Base-by-base conservation (phyloP, 148 eudicot species). In the Salicornia ramosissima region DNA sequence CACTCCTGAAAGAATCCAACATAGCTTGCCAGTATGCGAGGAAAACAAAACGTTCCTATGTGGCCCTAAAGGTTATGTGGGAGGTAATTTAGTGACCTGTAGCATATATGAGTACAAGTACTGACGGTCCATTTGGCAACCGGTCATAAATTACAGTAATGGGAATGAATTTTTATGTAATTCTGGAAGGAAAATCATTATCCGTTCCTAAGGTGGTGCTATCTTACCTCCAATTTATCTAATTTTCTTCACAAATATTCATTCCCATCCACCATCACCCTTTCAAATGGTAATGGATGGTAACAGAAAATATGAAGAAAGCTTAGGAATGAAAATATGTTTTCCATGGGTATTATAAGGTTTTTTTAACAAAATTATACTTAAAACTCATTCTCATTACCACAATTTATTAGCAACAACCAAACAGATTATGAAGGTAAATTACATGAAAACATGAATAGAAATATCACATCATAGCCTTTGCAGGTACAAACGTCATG, bases 11-110 rank as follows among this genome's bases (percentile, higher is more conserved):
- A 67, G 47, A 36, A 68, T 30, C 47, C 47, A 21, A 52, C 61
- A 24, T 55, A 54, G 39, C 53, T 55, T 69, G 63, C 72, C 49
- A 31, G 72, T 22, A 62, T 54, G 42, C 36, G 54, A 25, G 34
- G 24, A 36, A 68, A 68, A 68, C 61, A 15, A 39, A 39, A 28
- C 8, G 21, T 21, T 68, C 15, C 31, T 2, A 15, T 49, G 60
- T 39, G 29, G 71, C 61, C 34, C 50, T 33, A 14, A 54, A 68
- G 33, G 40, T 36, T 60, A 53, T 54, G 5, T 12, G 21, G 47
- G 60, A 34, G 26, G 63, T 14, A 36, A 24, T 68, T 65, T 13
- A 28, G 18, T 65, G 40, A 2, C 24, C 36, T 65, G 53, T 13
- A 63, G 67, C 29, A 40, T 28, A 57, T 12, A 36, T 63, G 12